phyloP scores from a whole-genome alignment of 495 filamentous ascomycete genomes.

The Lineolata rhizophorae region DNA sequence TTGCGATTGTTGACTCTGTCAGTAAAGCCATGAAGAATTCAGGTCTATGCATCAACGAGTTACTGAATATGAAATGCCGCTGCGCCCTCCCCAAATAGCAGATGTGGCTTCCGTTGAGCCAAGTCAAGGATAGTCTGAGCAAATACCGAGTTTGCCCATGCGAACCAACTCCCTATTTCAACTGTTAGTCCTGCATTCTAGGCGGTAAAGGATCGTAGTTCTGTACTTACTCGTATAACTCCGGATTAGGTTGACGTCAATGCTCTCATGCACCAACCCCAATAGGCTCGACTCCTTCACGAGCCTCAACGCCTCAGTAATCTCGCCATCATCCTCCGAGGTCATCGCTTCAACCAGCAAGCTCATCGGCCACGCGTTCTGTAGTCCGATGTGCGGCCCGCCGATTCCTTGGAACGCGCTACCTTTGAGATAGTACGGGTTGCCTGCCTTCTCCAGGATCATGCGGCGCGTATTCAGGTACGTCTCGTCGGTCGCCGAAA shows the following conservation, averaged over 20 bases:
- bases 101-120: slow-evolving; percentile 61
- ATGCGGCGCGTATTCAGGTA: slow-evolving; percentile 88
- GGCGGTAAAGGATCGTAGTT: neutral
- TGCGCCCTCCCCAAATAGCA: slow-evolving; percentile 52
- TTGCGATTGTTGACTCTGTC: no score
- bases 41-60: no score
- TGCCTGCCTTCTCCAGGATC: slow-evolving; percentile 55
- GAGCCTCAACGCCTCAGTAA: slow-evolving; percentile 40
- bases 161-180: slow-evolving; percentile 70
- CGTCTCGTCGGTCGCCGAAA: slow-evolving; percentile 36
- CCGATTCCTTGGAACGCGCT: slow-evolving; percentile 73
- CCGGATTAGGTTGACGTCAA: slow-evolving; percentile 53
- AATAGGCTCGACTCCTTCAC: slow-evolving; percentile 52
- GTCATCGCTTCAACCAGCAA: slow-evolving; percentile 81
- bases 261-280: slow-evolving; percentile 78
- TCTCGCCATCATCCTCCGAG: slow-evolving; percentile 69
- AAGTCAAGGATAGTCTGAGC: slow-evolving; percentile 83
- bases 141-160: slow-evolving; percentile 95
- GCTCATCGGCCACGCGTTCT: slow-evolving; percentile 95
- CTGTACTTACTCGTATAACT: slow-evolving; percentile 50
- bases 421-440: slow-evolving; percentile 77
- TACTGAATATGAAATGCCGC: no score
- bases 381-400: slow-evolving; percentile 60
- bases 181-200: slow-evolving; percentile 1
- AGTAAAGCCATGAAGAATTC: no score